Conservation (phyloP, 2,329 filamentous ascomycete genomes). For the Scorias spongiosa region DNA sequence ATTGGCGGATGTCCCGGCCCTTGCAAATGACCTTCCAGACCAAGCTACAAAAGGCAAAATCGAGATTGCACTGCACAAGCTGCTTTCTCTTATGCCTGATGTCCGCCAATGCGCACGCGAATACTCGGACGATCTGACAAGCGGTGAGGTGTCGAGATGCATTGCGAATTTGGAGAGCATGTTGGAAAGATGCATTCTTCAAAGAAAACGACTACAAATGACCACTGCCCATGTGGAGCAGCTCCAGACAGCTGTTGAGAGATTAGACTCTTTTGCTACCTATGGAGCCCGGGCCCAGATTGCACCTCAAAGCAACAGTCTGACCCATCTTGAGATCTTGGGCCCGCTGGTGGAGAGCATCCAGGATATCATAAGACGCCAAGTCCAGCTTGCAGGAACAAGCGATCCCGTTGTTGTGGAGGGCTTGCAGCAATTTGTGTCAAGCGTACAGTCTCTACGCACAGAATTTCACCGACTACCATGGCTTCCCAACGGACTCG, state of each 20-base stretch:
- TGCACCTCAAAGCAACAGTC: too few relatives aligned
- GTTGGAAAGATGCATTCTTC: constrained; percentile 32
- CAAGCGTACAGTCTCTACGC: neutral
- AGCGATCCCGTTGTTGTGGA: neutral
- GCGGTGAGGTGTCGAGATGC: constrained; percentile 63
- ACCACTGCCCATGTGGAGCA: neutral
- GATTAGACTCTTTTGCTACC: neutral
- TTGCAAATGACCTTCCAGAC: constrained; percentile 13
- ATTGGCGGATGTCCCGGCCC: constrained; percentile 39
- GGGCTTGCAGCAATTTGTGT: neutral
- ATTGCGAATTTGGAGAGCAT: constrained; percentile 79
- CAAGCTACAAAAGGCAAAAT: constrained; percentile 22
- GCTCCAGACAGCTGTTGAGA: neutral
- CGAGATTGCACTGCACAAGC: constrained; percentile 64
- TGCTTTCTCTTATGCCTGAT: constrained; percentile 56
- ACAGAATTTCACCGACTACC: neutral
- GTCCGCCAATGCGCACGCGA: constrained; percentile 52
- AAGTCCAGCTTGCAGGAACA: neutral
- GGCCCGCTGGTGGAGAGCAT: neutral
- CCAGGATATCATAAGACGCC: neutral
- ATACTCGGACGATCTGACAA: constrained; percentile 72
- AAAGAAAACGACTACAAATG: neutral
- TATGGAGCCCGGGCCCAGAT: neutral
- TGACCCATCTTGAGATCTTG: neutral
- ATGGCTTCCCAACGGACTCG: neutral